phyloP scores from a whole-genome alignment of 1,284 basidiomycete genomes.

The Ceratobasidium sp. region DNA sequence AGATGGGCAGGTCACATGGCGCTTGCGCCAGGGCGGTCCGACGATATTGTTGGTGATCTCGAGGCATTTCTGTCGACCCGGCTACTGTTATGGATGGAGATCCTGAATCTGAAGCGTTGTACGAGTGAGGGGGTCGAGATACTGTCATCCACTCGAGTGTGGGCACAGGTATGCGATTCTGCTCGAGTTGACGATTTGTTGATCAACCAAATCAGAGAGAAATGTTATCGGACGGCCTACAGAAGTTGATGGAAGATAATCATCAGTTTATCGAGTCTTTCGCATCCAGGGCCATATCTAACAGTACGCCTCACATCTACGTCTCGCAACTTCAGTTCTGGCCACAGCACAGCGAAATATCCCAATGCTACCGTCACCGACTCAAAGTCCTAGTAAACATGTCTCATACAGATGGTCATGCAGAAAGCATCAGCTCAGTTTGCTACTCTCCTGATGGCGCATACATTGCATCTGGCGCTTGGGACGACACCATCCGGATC shows the following conservation, averaged over 20 bases:
- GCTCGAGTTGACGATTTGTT: no score
- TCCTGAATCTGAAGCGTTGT: not conserved
- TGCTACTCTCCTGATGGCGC: not conserved
- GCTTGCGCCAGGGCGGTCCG: not conserved
- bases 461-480: no score
- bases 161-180: not conserved
- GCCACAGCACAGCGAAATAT: not conserved
- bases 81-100: slow-evolving; percentile 2
- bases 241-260: not conserved
- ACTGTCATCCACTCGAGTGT: not conserved
- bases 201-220: no score
- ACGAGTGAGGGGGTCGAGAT: not conserved
- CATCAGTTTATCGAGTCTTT: not conserved
- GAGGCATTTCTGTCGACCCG: not conserved
- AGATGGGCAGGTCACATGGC: not conserved
- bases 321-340: not conserved
- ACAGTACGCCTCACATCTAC: slow-evolving; percentile 6
- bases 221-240: no score
- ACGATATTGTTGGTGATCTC: not conserved
- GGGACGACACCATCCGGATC: no score
- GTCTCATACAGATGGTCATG: not conserved
- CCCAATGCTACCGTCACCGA: not conserved
- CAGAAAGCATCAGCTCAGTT: not conserved
- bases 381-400: not conserved
- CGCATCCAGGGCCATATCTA: not conserved